Conservation (phyloP, 2,329 filamentous ascomycete genomes). For the Ambrosiella xylebori region DNA sequence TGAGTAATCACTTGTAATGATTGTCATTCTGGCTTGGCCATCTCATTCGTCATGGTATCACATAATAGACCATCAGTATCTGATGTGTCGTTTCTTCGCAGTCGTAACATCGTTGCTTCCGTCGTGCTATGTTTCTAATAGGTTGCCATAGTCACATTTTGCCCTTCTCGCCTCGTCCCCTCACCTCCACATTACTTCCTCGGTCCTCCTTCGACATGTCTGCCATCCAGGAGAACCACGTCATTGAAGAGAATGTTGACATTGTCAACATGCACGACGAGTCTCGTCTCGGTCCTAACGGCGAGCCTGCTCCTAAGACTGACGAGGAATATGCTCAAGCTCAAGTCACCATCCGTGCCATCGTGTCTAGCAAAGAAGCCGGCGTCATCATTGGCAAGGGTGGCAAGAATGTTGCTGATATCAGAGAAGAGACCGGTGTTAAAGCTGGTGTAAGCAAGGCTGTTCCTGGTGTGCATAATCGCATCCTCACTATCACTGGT, state of each 20-base stretch:
- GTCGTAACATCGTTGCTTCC: too few relatives aligned
- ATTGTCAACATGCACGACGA: conserved; percentile 41
- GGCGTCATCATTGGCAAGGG: conserved; percentile 98
- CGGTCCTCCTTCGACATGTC: conserved; percentile 35
- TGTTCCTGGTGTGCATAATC: conserved; percentile 90
- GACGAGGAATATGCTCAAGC: conserved; percentile 93
- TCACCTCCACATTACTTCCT: conserved; percentile 13
- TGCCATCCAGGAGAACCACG: conserved; percentile 37
- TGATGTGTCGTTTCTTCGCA: too few relatives aligned
- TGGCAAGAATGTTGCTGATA: conserved; percentile 93
- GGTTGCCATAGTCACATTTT: neutral
- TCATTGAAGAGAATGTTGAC: conserved; percentile 45
- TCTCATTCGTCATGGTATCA: neutral
- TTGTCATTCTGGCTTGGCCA: too few relatives aligned
- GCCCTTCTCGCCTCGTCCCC: conserved; percentile 4
- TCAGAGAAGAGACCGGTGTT: conserved; percentile 93
- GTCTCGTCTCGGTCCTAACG: conserved; percentile 48
- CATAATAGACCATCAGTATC: neutral
- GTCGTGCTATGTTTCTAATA: too few relatives aligned
- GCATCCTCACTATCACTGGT: conserved; percentile 88
- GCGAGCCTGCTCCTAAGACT: conserved; percentile 69
- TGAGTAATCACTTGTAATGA: too few relatives aligned
- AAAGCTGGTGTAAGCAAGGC: conserved; percentile 98
- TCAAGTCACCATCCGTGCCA: conserved; percentile 85
- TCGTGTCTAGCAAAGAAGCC: conserved; percentile 97